Conservation (phyloP, 2,329 filamentous ascomycete genomes). For the Diplodia sapinea region DNA sequence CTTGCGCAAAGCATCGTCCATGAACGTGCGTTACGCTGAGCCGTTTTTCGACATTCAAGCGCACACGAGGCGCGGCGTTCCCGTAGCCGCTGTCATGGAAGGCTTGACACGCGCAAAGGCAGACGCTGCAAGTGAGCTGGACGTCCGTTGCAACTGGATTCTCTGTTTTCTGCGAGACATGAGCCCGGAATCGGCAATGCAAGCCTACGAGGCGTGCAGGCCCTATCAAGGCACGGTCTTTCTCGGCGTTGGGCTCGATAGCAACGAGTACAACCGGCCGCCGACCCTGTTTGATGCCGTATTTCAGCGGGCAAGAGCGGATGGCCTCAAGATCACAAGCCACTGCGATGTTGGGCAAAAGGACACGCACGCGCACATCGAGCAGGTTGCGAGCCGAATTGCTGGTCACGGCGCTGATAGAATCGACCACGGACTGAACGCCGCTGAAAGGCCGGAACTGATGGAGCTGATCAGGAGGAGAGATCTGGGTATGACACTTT, state of each 20-base stretch:
- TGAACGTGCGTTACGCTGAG: constrained; percentile 52
- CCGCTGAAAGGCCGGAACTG: constrained; percentile 44
- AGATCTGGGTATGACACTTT: constrained; percentile 50
- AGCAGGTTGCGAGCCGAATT: constrained; percentile 43
- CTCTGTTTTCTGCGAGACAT: constrained; percentile 54
- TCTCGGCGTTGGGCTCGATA: constrained; percentile 54
- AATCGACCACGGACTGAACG: constrained; percentile 54
- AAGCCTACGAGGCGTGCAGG: constrained; percentile 48
- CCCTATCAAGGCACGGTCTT: constrained; percentile 54
- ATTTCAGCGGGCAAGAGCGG: constrained; percentile 46
- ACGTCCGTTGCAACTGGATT: constrained; percentile 44
- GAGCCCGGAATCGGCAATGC: constrained; percentile 47
- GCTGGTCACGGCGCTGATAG: constrained; percentile 45
- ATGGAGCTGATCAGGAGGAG: constrained; percentile 43
- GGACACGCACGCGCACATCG: constrained; percentile 54
- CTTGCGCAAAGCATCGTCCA: constrained; percentile 40
- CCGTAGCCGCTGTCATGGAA: constrained; percentile 43
- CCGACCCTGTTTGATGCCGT: constrained; percentile 53
- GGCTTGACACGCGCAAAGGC: constrained; percentile 41
- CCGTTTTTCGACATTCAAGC: constrained; percentile 54
- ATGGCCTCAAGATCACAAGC: constrained; percentile 55
- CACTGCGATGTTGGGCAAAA: constrained; percentile 61
- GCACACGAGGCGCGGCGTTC: constrained; percentile 48
- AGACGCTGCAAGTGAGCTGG: constrained; percentile 32
- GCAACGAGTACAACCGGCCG: constrained; percentile 55